Percentiles rank a stretch among this genome's conserved stretches.
Evolutionary conservation across 345 rosid genomes (phyloP).

Genomic region (Firmiana major): DNA sequence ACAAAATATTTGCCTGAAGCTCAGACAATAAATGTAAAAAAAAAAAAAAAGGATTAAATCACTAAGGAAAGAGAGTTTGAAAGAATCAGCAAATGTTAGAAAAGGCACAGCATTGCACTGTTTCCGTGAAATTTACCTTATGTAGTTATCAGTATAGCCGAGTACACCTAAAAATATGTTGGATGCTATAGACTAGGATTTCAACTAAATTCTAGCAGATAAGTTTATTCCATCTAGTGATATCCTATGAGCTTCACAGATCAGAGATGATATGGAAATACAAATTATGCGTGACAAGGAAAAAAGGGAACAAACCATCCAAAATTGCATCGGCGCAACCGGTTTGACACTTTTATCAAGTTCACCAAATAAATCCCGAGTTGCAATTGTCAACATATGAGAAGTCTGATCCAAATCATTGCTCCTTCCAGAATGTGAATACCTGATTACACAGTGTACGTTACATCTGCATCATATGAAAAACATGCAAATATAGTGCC

Average conservation of each 20-base stretch:
- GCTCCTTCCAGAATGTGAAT: conserved; percentile 60
- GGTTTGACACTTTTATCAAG: conserved; percentile 88
- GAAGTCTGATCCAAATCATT: conserved; percentile 88
- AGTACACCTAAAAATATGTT: neutral
- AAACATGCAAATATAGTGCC: neutral
- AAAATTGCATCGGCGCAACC: conserved; percentile 93
- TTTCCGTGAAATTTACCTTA: neutral
- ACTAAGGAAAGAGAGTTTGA: neutral
- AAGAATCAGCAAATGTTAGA: neutral
- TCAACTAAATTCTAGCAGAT: neutral
- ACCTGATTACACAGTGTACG: conserved; percentile 39
- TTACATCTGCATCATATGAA: conserved; percentile 9
- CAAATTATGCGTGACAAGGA: conserved; percentile 1
- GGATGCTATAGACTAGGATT: neutral
- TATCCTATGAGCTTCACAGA: neutral
- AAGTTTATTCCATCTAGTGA: neutral
- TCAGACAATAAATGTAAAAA: neutral
- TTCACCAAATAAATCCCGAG: conserved; percentile 80
- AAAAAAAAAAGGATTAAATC: neutral
- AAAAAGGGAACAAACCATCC: conserved; percentile 65
- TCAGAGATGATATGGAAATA: neutral
- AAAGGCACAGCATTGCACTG: neutral
- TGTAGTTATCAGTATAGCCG: neutral
- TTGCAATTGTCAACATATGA: conserved; percentile 90
- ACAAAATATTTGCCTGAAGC: neutral